Base-by-base conservation (phyloP, 1,139 yeast genomes). In the Taiozyma sp. region DNA sequence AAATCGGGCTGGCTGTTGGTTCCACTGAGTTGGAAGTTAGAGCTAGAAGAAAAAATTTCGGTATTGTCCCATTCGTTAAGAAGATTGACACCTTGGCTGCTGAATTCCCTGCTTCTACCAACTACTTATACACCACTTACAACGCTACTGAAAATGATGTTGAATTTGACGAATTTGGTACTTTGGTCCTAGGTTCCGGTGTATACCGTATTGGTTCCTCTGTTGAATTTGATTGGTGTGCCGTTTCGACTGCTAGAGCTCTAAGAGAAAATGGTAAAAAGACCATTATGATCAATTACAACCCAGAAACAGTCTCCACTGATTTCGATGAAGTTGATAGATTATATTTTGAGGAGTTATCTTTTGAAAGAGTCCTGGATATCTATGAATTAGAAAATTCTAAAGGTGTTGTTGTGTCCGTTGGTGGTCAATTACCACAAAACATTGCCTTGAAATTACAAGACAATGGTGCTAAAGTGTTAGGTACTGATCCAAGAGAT, bases 221-320 rank as follows among this genome's bases (percentile, higher is more conserved):
- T 28, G 99, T 93, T 54, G 99, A 93, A 74, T 93, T 93, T 64
- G 99, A 93, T 73, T 93, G 99, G 99, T 93, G 99, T 79, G 99
- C 98, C 48, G 99, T 93, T 56, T 83, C 96, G 55, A 87, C 99
- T 53, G 97, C 96, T 51, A 85, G 98, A 69, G 91, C 98, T 45
- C 81, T 93, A 65, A 84, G 99, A 72, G 86, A 83, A 53, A 78
- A 85, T 53, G 96, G 96, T 57, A 84, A 83, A 69, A 89, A 87
- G 73, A 93, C 99, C 46, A 84, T 93, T 58, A 93, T 93, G 99
- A 81, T 93, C 67, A 93, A 93, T 75, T 93, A 93, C 74, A 93
- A 93, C 75, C 99, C 99, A 53, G 99, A 93, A 74, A 93, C 99
- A 30, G 99, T 93, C 42, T 91, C 97, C 12, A 93, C 99, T 55